Evolutionary conservation across 202 grass and related monocot genomes (phyloP), one percentile per base, ranked within the genome.

Genomic region (Bolboschoenoplectus hybrid): DNA sequence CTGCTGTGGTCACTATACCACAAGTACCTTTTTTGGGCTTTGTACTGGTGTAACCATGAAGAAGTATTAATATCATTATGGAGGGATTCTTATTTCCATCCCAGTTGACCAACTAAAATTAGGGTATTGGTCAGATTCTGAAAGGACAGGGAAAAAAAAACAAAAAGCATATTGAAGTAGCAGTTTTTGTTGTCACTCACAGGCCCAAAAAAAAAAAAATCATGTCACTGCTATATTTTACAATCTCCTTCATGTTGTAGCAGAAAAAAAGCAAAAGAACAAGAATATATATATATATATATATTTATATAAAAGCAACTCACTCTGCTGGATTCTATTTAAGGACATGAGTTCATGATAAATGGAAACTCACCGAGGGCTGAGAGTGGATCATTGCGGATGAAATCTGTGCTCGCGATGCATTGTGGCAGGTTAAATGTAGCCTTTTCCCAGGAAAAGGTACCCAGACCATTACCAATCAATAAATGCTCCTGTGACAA

Each of bases 361-460:
- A 82, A 82, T 82, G 9, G 16, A 65, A 47, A 79, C 61, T 49
- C 62, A 83, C 63, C 63, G 55, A 83, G 16, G 36, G 81, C 40
- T 17, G 32, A 83, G 49, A 83, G 62, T 45, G 17, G 63, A 83
- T 52, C 39, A 8, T 83, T 51, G 63, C 16, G 19, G 3, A 62
- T 83, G 83, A 52, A 87, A 38, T 85, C 81, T 7, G 56, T 84
- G 84, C 44, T 82, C 75, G 47, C 72, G 73, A 71, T 87, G 56
- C 83, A 55, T 35, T 34, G 40, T 84, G 83, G 38, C 57, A 87
- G 50, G 34, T 87, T 85, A 88, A 38, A 81, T 87, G 85, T 67
- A 63, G 82, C 85, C 53, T 90, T 94, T 67, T 90, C 63, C 92
- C 92, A 97, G 56, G 74, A 60, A 86, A 87, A 88, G 61, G 87